Base-by-base conservation (phyloP, 179 eudicot species). In the Silene coronaria region DNA sequence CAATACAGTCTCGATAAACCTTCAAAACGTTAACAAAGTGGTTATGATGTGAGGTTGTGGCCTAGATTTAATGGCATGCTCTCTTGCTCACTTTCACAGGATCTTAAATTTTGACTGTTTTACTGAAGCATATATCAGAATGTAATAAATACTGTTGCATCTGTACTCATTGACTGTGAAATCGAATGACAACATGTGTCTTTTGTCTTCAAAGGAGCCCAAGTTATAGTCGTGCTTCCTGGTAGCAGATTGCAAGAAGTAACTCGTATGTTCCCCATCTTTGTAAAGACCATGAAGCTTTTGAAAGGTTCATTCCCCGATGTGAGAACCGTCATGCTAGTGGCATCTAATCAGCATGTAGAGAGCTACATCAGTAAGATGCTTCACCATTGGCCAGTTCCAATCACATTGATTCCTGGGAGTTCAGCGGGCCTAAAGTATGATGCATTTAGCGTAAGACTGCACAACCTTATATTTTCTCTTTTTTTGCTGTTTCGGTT, bases 171-270 rank as follows among this genome's bases (percentile, higher is more conserved):
- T 16, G 51, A 17, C 10, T 64, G 30, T 55, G 62, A 67, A 28
- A 59, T 34, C 19, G n/a, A 64, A 32, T 68, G 27, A 62, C 75
- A 76, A 38, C 14, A 42, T 38, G 51, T 58, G 12, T 75, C 61
- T 68, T 51, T 46, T 28, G 36, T 24, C 64, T 66, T 51, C 45
- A 45, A 79, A 95, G 99, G 91, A 70, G 84, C 89, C 23, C 85
- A 89, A 51, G 66, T 95, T 53, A 74, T 95, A 77, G 76, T 84
- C 61, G 76, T 95, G 86, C 95, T 92, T 82, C 97, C 99, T 74
- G 97, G 99, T 79, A 92, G 99, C 88, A 90, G 99, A 86, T 84
- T 91, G 71, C 99, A 92, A 85, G 99, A 92, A 85, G 99, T 95
- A 17, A 81, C 79, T 21, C 97, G 97, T 61, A 95, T 95, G 99